Conservation (phyloP, 2,329 filamentous ascomycete genomes). For the Dothideomycetes sp. region DNA sequence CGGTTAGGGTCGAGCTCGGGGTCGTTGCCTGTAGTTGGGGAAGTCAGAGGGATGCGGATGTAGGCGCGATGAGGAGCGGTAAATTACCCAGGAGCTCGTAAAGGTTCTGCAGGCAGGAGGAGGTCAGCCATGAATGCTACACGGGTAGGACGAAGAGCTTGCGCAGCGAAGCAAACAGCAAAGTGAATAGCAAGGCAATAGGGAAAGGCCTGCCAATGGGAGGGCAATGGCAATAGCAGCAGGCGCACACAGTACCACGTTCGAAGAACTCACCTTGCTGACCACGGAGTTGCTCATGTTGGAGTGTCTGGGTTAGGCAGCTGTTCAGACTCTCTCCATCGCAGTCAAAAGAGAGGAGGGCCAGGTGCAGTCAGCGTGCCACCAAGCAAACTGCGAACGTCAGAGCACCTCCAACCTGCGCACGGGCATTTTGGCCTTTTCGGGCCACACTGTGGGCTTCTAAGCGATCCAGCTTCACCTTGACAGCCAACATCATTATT, state of each 20-base stretch:
- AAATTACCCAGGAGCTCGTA: constrained; percentile 91
- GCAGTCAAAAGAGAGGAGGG: not conserved
- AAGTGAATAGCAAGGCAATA: too few relatives aligned
- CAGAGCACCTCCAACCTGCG: not conserved
- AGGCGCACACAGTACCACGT: not conserved
- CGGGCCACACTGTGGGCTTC: not conserved
- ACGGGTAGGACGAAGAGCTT: not conserved
- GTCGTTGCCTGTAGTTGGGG: constrained; percentile 48
- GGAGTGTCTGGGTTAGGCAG: constrained; percentile 6
- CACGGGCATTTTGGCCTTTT: constrained; percentile 1
- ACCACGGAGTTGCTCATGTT: constrained; percentile 8
- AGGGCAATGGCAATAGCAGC: not conserved
- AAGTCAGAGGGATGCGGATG: constrained; percentile 10
- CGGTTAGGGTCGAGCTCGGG: constrained; percentile 63
- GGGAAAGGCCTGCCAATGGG: constrained; percentile 1
- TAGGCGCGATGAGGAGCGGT: constrained; percentile 1
- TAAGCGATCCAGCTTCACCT: not conserved
- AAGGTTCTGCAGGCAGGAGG: constrained; percentile 58
- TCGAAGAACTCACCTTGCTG: constrained; percentile 9
- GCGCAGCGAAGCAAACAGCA: constrained; percentile 3
- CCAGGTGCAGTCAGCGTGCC: not conserved
- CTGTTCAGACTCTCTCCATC: constrained; percentile 8
- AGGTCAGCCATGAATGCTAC: constrained; percentile 6
- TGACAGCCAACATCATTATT: constrained; percentile 4
- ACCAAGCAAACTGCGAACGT: not conserved